Base-by-base conservation (phyloP, 2,329 filamentous ascomycete genomes). In the Trichoderma koningiopsis region DNA sequence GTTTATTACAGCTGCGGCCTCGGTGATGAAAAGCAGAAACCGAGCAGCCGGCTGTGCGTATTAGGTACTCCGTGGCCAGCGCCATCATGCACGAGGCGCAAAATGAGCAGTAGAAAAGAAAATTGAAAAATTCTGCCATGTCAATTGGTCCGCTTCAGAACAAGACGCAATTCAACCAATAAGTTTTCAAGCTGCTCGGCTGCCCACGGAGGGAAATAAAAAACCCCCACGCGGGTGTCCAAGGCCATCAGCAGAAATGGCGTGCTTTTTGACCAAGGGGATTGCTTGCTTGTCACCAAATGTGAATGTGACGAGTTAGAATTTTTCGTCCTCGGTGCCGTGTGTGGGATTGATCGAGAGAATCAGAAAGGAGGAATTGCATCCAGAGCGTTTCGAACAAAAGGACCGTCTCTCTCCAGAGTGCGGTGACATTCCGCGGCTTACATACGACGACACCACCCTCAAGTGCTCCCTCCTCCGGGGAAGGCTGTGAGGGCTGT, bases 141-240 rank as follows among this genome's bases (percentile, higher is more conserved):
- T n/a, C 53, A 49, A 66, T 66, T 66, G 63, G 63, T 66, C 53
- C 22, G 52, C 29, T 57, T 37, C 61, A 5, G 43, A 31, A 31
- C 31, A 29, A 57, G 19, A 22, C 37, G 31, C 55, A 58, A 58
- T 37, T 43, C 27, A 16, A 24, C 55, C 22, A 67, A 58, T 29
- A 16, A 52, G 27, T 55, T 64, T 37, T 8, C 40, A 24, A 35
- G 33, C 33, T 35, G 33, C 33, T 35, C 33, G 33, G 61, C 49
- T 43, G 55, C 33, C 63, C 35, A 58, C 4, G 16, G 29, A 24
- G 40, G n/a, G n/a, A 35, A 58, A 11, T 35, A 4, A 43, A 43
- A 8, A 43, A n/a, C 63, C 63, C 63, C 63, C 63, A 67, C 63
- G 63, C 62, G 52, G 62, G 35, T 33, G 22, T 5, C 40, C 40